Conservation (phyloP, 2,329 filamentous ascomycete species). For the Cytospora chrysosperma region DNA sequence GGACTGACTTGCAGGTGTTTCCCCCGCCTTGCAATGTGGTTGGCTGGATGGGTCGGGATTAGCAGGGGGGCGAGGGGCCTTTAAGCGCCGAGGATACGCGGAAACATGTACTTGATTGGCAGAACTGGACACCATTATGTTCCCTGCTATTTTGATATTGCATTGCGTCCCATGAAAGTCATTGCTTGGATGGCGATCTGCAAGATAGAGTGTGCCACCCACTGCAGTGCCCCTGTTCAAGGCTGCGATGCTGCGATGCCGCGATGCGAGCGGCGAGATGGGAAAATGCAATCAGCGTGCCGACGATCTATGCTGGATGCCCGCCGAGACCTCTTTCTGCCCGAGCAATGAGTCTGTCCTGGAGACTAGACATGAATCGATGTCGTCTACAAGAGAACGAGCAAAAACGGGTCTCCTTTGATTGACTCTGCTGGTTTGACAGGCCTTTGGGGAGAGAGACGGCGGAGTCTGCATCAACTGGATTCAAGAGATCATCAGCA, state of each 20-base stretch:
- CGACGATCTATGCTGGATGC: not conserved
- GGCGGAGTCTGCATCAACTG: not conserved
- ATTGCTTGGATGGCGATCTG: slow-evolving; percentile 13
- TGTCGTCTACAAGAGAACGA: not conserved
- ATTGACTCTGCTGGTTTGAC: not conserved
- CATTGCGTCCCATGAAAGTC: not conserved
- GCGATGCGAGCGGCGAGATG: not conserved
- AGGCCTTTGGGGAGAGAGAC: not conserved
- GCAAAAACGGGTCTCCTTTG: not conserved
- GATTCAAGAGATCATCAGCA: not conserved
- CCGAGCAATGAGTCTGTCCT: too few species aligned
- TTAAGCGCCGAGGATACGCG: slow-evolving; percentile 23
- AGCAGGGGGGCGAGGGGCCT: slow-evolving; percentile 33
- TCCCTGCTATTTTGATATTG: slow-evolving; percentile 16
- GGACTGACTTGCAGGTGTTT: slow-evolving; percentile 30
- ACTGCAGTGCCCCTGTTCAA: not conserved
- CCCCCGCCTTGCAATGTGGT: slow-evolving; percentile 36
- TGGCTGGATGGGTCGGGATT: slow-evolving; percentile 34
- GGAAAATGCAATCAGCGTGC: not conserved
- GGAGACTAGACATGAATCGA: not conserved
- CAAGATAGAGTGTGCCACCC: slow-evolving; percentile 6
- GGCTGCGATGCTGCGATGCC: slow-evolving; percentile 2
- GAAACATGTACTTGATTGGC: slow-evolving; percentile 15
- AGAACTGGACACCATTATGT: slow-evolving; percentile 13
- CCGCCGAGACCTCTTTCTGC: not conserved